Base-by-base conservation (phyloP, 345 rosid genomes). In the rapeseed (Brassica napus) region DNA sequence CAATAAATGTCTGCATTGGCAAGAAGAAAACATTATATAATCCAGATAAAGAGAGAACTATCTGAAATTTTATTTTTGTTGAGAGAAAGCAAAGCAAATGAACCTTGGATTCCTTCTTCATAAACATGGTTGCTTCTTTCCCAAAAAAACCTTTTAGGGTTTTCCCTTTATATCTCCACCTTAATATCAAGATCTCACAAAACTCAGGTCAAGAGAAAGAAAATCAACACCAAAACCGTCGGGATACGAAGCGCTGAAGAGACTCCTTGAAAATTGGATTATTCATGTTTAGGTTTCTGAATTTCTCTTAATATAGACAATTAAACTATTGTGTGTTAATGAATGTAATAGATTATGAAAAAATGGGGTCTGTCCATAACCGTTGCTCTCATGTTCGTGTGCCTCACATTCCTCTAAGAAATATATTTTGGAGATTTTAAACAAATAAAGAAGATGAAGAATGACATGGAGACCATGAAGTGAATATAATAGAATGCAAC, bases 231-330 rank as follows among this genome's bases (percentile, higher is more conserved):
- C 59, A 79, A 74, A 69, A 26, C 75, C 37, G 75, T 73, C 15
- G 34, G 24, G 77, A 79, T 73, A n/a, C 54, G 23, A 72, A 65
- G 58, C 70, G 31, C 57, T 21, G 66, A 77, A 71, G 76, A 71
- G 72, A 26, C 71, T 57, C 63, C 78, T 58, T 69, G 3, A 62
- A 62, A 74, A 39, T 0, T 72, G 78, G 71, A 69, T 14, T 61
- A n/a, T 80, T 80, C 75, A 69, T 75, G 79, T 37, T 69, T 69
- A 69, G 79, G 67, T 80, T 74, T 74, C 61, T 64, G 52, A 69
- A 63, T 54, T 69, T 80, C 68, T 74, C 72, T 80, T 54, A 80
- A 80, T 80, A 80, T 74, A 80, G 83, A 74, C 24, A 69, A 37
- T 24, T 69, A 35, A 79, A 79, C 78, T 73, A 68, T 47, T 47